Evolutionary conservation across 495 filamentous ascomycete species (phyloP), one percentile per base, ranked within the genome.

Genomic region (Penicillium salamii): DNA sequence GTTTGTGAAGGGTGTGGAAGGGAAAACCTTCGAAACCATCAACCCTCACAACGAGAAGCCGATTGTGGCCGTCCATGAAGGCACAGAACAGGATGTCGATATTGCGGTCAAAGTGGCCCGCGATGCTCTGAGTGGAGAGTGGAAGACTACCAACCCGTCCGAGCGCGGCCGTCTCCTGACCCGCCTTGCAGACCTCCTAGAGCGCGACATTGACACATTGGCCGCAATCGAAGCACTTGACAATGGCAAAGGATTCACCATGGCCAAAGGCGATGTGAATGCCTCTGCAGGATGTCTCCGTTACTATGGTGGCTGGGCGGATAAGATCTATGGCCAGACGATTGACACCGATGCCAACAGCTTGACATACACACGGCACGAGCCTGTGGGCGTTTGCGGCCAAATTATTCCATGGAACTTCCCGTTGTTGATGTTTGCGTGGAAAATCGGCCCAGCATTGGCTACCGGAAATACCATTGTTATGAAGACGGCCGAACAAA

Each of bases 381-480:
- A 93, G 70, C 89, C 89, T 1, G 81, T 55, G 3, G 88, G 88
- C 62, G 88, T 91, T 46, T 89, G 86, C 61, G 89, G 79, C 54
- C 85, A 89, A 67, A 90, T 90, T 58, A 90, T 90, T 66, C 88
- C 89, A 54, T 92, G 88, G 88, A 93, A 93, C 74, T 91, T 92
- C 76, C 89, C 89, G 18, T 68, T 92, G 20, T 79, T 91, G 62
- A 92, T 91, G 88, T 85, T 86, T 67, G 74, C 86, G 21, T 92
- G 89, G 89, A 95, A 95, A 78, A 84, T 92, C 54, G 89, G 85
- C 42, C 89, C 89, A 19, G 89, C 89, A 42, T 72, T 95, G 55
- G 45, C 45, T 3, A 48, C 45, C 0, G 45, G 45, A 14, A 48
- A 48, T 17, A 48, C 45, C 4, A 21, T 48, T 4, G 26, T 48